Base-by-base conservation (phyloP, 2,329 filamentous ascomycete genomes). In the Neobulgaria alba region DNA sequence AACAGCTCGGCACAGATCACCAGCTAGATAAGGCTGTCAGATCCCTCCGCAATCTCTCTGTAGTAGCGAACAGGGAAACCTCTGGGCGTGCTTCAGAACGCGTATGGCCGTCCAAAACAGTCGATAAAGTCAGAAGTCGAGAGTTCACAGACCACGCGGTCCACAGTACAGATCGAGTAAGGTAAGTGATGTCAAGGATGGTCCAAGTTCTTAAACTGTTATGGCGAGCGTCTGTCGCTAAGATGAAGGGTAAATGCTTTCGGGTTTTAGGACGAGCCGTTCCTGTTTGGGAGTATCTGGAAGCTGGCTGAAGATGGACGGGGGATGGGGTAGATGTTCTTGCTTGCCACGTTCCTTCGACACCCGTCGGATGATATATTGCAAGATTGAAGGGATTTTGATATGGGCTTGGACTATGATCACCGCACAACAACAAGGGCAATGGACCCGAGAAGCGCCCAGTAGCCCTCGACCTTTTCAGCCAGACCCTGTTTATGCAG, bases 171-270 rank as follows among this genome's bases (percentile, higher is more conserved):
- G 42, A 53, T n/a, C n/a, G n/a, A n/a, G n/a, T n/a, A n/a, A n/a
- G n/a, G 48, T 44, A 46, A 49, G 48, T 47, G 38, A 36, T 38
- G 35, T 45, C 53, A 48, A 51, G 54, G 50, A 47, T 56, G 42
- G 45, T 32, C 50, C 36, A 31, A 35, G 38, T 36, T 43, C 47
- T 49, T 45, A 46, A 46, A 44, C 42, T 42, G 46, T 50, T 50
- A 47, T 52, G 49, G 49, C 48, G 49, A 52, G 42, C 52, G 47
- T 43, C 39, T 7, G 23, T 53, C 51, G 49, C 46, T 47, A 48
- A 56, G 50, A 57, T 57, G 51, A 57, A 57, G 48, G 52, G 39
- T 55, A 54, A 53, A 53, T 55, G 55, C 39, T 40, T 50, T 48
- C 34, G 51, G 46, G 46, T 41, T 54, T 52, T 53, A 53, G 57